phyloP scores from a whole-genome alignment of 805 yeast species.

The Wickerhamiella azymoides region DNA sequence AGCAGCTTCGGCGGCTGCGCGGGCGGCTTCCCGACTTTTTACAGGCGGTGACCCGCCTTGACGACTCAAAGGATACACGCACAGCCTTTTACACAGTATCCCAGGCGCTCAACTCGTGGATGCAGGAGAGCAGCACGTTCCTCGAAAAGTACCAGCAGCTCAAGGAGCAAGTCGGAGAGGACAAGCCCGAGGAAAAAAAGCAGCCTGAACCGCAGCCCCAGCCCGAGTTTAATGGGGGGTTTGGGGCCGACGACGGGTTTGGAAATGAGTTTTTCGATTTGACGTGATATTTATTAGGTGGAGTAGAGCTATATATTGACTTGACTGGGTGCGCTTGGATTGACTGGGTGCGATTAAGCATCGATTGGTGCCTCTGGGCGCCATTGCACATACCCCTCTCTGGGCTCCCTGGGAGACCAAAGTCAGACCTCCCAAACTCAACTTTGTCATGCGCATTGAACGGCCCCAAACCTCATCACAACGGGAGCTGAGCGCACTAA shows the following conservation, averaged over 20 bases:
- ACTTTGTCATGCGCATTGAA: neutral
- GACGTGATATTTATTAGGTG: neutral
- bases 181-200: neutral
- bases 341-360: too few relatives aligned
- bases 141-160: conserved; percentile 1
- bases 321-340: too few relatives aligned
- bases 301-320: too few relatives aligned
- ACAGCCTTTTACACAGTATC: conserved; percentile 2
- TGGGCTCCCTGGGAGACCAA: too few relatives aligned
- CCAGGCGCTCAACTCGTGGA: conserved; percentile 5
- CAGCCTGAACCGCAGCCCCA: neutral
- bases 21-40: conserved; percentile 5
- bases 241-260: neutral
- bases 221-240: neutral
- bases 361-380: too few relatives aligned
- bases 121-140: conserved; percentile 1
- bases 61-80: neutral
- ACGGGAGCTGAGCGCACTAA: conserved; percentile 71
- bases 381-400: too few relatives aligned
- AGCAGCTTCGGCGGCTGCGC: neutral
- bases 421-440: too few relatives aligned
- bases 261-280: conserved; percentile 5
- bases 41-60: conserved; percentile 2
- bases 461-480: conserved; percentile 50
- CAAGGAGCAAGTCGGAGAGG: neutral